phyloP scores from a whole-genome alignment of 345 rosid species.

The Moricandia moricandioides region DNA sequence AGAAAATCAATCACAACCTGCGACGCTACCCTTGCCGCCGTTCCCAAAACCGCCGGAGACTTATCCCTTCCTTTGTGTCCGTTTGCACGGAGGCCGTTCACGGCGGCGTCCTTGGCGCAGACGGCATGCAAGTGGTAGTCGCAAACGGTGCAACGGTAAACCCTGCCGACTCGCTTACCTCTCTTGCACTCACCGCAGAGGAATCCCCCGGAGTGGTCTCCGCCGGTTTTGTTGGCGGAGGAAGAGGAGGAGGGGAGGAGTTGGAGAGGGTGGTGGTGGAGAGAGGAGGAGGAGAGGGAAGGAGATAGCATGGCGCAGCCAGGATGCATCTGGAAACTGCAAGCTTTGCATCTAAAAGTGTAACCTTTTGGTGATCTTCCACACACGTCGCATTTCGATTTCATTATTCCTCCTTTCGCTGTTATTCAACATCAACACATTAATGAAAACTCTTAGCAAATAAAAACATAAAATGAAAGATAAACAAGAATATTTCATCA shows the following conservation, averaged over 20 bases:
- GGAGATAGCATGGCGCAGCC: conserved; percentile 71
- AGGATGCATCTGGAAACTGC: conserved; percentile 83
- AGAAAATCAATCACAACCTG: conserved; percentile 61
- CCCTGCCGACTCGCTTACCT: conserved; percentile 57
- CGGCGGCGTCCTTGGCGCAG: conserved; percentile 66
- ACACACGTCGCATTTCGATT: conserved; percentile 73
- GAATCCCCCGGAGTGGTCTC: conserved; percentile 12
- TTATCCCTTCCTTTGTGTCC: conserved; percentile 50
- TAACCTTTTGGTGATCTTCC: conserved; percentile 64
- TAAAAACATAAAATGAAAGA: not conserved
- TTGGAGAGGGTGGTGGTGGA: conserved; percentile 58
- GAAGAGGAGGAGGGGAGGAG: conserved; percentile 36
- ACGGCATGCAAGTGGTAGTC: conserved; percentile 77
- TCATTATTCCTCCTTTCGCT: conserved; percentile 64
- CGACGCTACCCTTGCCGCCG: conserved; percentile 60
- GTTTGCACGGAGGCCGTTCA: conserved; percentile 61
- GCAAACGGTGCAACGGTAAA: conserved; percentile 67
- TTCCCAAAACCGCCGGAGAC: conserved; percentile 51
- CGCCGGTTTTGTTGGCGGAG: not conserved
- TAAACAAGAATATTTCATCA: not conserved
- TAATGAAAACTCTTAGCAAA: not conserved
- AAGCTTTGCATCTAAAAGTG: conserved; percentile 62
- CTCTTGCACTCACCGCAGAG: conserved; percentile 66
- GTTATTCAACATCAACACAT: not conserved
- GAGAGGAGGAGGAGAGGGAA: conserved; percentile 47